A percentile compares a stretch with the other conserved stretches of the same genome.
These are phyloP conservation scores for Tagetes erecta DNA, from an alignment of 129 eudicot genomes.

Conservation along the genomic window DNA sequence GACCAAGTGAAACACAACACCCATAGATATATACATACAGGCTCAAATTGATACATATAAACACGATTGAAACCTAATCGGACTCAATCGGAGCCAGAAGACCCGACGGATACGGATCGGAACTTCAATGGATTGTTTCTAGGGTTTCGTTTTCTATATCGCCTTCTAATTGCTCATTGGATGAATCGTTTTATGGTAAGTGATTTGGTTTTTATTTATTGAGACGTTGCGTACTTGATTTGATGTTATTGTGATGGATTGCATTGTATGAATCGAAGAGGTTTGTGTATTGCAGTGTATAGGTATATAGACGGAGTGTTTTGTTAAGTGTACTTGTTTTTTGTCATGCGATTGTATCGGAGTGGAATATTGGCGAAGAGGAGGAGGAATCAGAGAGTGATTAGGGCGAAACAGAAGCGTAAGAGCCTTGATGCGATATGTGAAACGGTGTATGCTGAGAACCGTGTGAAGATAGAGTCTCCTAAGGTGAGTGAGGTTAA, in stretches of 20 bases:
- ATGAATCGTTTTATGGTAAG: constrained; percentile 39
- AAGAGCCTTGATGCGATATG: constrained; percentile 82
- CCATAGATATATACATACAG: background rate
- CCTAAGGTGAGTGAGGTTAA: constrained; percentile 41
- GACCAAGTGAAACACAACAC: constrained; percentile 10
- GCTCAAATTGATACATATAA: constrained; percentile 17
- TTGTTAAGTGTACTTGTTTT: constrained; percentile 15
- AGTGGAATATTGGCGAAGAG: constrained; percentile 36
- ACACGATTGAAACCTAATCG: constrained; percentile 29
- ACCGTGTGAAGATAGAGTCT: constrained; percentile 45
- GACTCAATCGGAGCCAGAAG: constrained; percentile 25
- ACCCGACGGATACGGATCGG: constrained; percentile 6
- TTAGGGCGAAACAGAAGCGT: constrained; percentile 71
- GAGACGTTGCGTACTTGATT: constrained; percentile 13
- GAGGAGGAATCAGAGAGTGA: constrained; percentile 52
- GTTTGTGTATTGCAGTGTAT: background rate
- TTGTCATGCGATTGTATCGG: constrained; percentile 69
- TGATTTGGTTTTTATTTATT: constrained; percentile 9
- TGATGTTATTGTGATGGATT: constrained; percentile 20
- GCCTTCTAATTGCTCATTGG: constrained; percentile 38
- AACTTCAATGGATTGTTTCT: constrained; percentile 28
- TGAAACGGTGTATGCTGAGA: constrained; percentile 58
- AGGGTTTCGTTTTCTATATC: constrained; percentile 47
- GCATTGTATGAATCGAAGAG: constrained; percentile 28
- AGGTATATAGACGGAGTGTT: constrained; percentile 14